phyloP scores from a whole-genome alignment of 1,284 basidiomycete genomes.

The Fomitopsis schrenkii region DNA sequence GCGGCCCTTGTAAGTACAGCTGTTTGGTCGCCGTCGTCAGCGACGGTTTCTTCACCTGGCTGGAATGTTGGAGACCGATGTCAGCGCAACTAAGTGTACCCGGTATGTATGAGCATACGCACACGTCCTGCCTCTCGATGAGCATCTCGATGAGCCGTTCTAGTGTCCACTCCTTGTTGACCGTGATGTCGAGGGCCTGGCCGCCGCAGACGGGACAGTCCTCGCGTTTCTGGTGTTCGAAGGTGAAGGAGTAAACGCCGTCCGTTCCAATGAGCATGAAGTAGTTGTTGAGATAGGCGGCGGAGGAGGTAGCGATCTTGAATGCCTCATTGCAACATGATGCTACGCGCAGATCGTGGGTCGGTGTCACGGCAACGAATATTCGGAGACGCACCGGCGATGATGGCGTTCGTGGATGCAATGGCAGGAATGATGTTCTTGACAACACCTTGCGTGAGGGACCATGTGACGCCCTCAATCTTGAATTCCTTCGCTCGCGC shows the following conservation, averaged over 20 bases:
- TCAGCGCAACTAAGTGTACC: neutral
- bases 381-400: slow-evolving; percentile 60
- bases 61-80: slow-evolving; percentile 26
- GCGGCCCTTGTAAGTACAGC: slow-evolving; percentile 92
- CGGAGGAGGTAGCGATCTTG: slow-evolving; percentile 95
- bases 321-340: slow-evolving; percentile 99
- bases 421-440: slow-evolving; percentile 99
- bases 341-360: slow-evolving; percentile 42
- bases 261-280: slow-evolving; percentile 98
- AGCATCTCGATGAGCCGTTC: slow-evolving; percentile 85
- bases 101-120: slow-evolving; percentile 24
- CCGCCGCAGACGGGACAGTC: slow-evolving; percentile 99
- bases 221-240: slow-evolving; percentile 88
- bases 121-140: slow-evolving; percentile 85
- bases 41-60: slow-evolving; percentile 93
- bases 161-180: slow-evolving; percentile 72
- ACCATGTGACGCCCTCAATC: slow-evolving; percentile 98
- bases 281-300: slow-evolving; percentile 95
- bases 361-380: neutral
- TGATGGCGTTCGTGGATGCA: slow-evolving; percentile 94
- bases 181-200: slow-evolving; percentile 69
- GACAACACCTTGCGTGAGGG: slow-evolving; percentile 96
- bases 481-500: slow-evolving; percentile 88
- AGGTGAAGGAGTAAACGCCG: slow-evolving; percentile 96
- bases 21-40: slow-evolving; percentile 65